Conservation (phyloP, 768 basidiomycete species). For the Rhizopogon salebrosus region DNA sequence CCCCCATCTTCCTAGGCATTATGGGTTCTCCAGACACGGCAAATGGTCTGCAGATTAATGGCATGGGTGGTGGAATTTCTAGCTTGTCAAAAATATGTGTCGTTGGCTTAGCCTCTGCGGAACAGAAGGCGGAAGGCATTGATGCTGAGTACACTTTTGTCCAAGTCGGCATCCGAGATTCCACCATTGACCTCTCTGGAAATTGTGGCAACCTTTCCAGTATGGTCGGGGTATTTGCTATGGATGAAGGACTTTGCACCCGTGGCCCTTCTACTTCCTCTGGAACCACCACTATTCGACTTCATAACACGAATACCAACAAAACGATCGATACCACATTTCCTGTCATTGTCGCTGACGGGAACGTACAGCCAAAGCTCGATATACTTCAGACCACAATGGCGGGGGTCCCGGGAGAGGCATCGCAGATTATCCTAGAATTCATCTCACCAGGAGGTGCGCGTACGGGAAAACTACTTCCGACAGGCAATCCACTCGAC, state of each 20-base stretch:
- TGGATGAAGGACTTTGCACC: conserved; percentile 57
- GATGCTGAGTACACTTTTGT: conserved; percentile 73
- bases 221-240: conserved; percentile 69
- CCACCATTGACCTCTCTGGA: conserved; percentile 58
- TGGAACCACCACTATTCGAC: conserved; percentile 41
- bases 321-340: conserved; percentile 70
- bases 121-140: conserved; percentile 37
- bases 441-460: conserved; percentile 66
- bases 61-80: conserved; percentile 77
- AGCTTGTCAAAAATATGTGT: conserved; percentile 73
- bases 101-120: conserved; percentile 44
- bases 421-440: conserved; percentile 61
- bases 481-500: conserved; percentile 49
- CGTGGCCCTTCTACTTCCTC: neutral
- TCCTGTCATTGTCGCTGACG: conserved; percentile 32
- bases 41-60: conserved; percentile 67
- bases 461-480: conserved; percentile 65
- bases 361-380: conserved; percentile 29
- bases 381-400: conserved; percentile 47
- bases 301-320: conserved; percentile 69
- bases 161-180: conserved; percentile 56
- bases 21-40: conserved; percentile 81
- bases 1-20: conserved; percentile 57
- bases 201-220: conserved; percentile 75
- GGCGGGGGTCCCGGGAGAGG: conserved; percentile 65